Evolutionary conservation across 805 yeast genomes (phyloP), one percentile per base, ranked within the genome.

Genomic region (Candida railenensis): DNA sequence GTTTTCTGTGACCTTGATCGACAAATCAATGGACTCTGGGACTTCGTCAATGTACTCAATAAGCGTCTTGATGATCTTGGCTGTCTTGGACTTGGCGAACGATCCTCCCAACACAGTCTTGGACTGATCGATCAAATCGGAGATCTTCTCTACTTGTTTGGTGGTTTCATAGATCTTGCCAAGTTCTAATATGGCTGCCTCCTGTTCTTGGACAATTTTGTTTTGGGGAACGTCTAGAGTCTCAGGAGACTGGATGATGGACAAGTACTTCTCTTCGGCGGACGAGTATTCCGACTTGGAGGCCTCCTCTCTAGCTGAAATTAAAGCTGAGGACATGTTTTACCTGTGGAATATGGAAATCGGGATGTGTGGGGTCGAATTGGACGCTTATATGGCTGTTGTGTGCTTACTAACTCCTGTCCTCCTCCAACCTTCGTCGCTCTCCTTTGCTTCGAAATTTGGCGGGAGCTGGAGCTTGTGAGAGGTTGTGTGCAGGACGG

Each of bases 81-180:
- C 96, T 7, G 96, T 87, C 66, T 94, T 94, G 14, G 97, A 87
- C 69, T 94, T 94, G 40, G 98, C 97, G 59, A 88, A 82, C 30
- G 80, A 78, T 5, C 39, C 39, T 45, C 84, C 80, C 74, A 90
- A 83, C n/a, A 83, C 79, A 7, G 68, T 71, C 55, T 94, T 80
- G 0, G 95, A 83, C 36, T 80, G 75, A 11, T 81, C 74, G 34
- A 94, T 81, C 57, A 94, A 80, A 34, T 68, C 70, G 15, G 75
- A 70, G 39, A 94, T 74, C 54, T 82, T 77, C 3, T 67, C 73
- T 21, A 76, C 69, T 40, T 82, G 70, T 11, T 69, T 59, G 30
- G 72, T 67, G 2, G 63, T 63, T 48, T 81, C 79, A 65, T 87
- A 91, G 28, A 90, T 62, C 48, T 77, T 74, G 32, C 96, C 97